A percentile compares a stretch with the other conserved stretches of the same genome.
Evolutionary conservation across 2,329 filamentous ascomycete species (phyloP).

Genomic region (Ophidiomyces ophidiicola): DNA sequence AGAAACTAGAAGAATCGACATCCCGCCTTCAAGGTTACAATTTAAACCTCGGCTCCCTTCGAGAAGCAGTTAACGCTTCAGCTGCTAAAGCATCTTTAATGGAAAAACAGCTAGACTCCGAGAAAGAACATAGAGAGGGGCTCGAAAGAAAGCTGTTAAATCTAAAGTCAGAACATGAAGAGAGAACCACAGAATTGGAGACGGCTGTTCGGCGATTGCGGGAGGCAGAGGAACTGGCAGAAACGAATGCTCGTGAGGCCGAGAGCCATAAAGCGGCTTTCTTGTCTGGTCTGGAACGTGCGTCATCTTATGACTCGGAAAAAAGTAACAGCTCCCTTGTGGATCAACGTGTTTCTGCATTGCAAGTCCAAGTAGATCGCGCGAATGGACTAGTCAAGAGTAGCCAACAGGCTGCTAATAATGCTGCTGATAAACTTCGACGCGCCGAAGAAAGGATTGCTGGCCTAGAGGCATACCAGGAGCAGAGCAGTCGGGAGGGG

Average conservation of each 20-base stretch:
- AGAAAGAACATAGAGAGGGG: conserved; percentile 61
- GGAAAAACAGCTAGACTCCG: conserved; percentile 66
- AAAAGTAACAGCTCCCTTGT: conserved; percentile 38
- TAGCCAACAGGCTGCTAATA: conserved; percentile 79
- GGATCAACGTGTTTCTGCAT: conserved; percentile 50
- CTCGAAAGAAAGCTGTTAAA: conserved; percentile 64
- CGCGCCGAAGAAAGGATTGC: conserved; percentile 94
- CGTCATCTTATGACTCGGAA: conserved; percentile 37
- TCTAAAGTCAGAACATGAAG: conserved; percentile 72
- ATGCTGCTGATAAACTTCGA: conserved; percentile 75
- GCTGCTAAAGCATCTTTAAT: conserved; percentile 62
- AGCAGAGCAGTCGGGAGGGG: conserved; percentile 88
- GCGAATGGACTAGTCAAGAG: conserved; percentile 72
- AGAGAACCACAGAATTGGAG: conserved; percentile 64
- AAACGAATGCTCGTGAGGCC: conserved; percentile 78
- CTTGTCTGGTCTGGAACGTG: conserved; percentile 67
- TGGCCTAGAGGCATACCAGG: conserved; percentile 90
- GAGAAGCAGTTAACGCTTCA: conserved; percentile 66
- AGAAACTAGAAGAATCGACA: conserved; percentile 54
- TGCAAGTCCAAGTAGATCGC: conserved; percentile 67
- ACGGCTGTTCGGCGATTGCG: conserved; percentile 59
- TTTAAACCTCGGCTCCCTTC: conserved; percentile 60
- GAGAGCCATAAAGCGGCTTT: conserved; percentile 73
- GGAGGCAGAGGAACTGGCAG: conserved; percentile 77
- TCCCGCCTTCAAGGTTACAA: conserved; percentile 58